Evolutionary conservation across 768 basidiomycete genomes (phyloP), one percentile per base, ranked within the genome.

Genomic region (Phaeotremella skinneri): DNA sequence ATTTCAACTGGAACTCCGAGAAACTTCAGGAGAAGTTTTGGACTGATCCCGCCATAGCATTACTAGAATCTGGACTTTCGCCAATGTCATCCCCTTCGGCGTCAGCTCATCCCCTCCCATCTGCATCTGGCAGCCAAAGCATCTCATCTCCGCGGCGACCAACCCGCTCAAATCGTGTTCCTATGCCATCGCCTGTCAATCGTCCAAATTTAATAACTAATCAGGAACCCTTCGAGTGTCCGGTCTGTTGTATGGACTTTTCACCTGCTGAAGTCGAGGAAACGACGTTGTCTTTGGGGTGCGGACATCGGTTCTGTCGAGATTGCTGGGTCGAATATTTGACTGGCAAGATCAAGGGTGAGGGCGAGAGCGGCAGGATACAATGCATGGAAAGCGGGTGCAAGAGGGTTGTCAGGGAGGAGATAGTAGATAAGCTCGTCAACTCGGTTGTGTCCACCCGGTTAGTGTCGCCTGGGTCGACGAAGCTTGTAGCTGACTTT

Each of bases 1-100:
- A 89, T 78, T 84, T 87, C 81, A 81, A 82, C 55, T 99, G 96
- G 96, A 98, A 98, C 81, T 90, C 90, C 73, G 96, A 99, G 75
- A 86, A 87, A 56, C 83, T 99, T 21, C 90, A 91, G 66, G 94
- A 98, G 79, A 88, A 90, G 76, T 98, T 90, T 79, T 96, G 96
- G 91, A 94, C 97, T 68, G 89, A 91, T 59, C 84, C 90, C 0
- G 81, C 85, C 20, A 79, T 80, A 6, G 83, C 92, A 16, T 83
- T 87, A 27, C 81, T 84, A 26, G 83, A 84, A 5, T 91, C 93
- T 0, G 96, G 94, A 2, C 82, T 88, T 1, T 70, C 69, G 29
- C 74, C 73, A 7, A 81, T 77, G 51, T 80, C 70, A 58, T 83
- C 79, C n/a, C 70, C 78, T 2, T 66, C 78, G 7, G 68, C 75